These are phyloP conservation scores for Claviceps paspali DNA, from an alignment of 2,329 filamentous ascomycete species.

Conservation along the genomic window DNA sequence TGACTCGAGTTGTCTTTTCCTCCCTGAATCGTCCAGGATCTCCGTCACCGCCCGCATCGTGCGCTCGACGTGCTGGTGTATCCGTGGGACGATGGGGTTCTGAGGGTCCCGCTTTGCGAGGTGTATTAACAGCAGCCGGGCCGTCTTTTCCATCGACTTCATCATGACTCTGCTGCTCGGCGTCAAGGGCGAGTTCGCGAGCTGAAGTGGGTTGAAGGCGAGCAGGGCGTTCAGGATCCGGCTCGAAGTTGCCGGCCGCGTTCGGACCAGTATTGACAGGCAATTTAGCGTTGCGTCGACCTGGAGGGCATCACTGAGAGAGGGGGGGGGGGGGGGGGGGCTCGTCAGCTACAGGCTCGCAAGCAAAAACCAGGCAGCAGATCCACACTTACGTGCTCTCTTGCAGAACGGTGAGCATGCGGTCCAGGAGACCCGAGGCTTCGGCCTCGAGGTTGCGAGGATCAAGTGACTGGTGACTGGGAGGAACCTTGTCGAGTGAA, in stretches of 20 bases:
- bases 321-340: too few relatives aligned
- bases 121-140: constrained; percentile 68
- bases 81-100: constrained; percentile 57
- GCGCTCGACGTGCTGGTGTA: constrained; percentile 77
- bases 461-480: constrained; percentile 67
- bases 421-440: constrained; percentile 76
- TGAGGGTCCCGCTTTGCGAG: constrained; percentile 74
- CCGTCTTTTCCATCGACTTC: constrained; percentile 90
- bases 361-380: not conserved
- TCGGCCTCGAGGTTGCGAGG: constrained; percentile 79
- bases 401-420: constrained; percentile 71
- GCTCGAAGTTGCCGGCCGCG: constrained; percentile 63
- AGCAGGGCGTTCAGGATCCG: constrained; percentile 77
- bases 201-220: constrained; percentile 80
- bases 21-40: constrained; percentile 60
- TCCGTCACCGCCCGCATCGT: constrained; percentile 66
- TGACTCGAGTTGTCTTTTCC: constrained; percentile 59
- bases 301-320: constrained; percentile 69
- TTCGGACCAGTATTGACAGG: constrained; percentile 67
- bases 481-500: constrained; percentile 71
- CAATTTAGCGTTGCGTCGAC: constrained; percentile 88
- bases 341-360: constrained; percentile 4
- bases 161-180: constrained; percentile 67
- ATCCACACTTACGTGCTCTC: constrained; percentile 54
- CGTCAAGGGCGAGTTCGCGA: constrained; percentile 62